A percentile compares a stretch with the other conserved stretches of the same genome.
phyloP scores from a whole-genome alignment of 139 green algal genomes.

The Picochlorum sp. region DNA sequence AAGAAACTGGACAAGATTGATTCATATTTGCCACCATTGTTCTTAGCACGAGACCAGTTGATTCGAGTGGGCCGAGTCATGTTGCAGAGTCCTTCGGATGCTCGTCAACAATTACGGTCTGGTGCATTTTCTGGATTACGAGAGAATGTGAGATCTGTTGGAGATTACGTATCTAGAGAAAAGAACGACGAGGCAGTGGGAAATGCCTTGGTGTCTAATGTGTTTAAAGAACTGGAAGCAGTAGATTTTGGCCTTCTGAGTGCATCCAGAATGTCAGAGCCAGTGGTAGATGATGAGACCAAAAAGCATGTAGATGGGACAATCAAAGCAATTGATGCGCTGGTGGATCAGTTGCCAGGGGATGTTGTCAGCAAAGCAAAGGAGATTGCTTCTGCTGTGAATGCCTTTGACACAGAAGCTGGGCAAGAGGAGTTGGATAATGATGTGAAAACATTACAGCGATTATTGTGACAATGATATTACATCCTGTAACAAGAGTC shows the following conservation, averaged over 20 bases:
- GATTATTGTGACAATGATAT: not conserved
- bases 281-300: constrained; percentile 3
- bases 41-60: constrained; percentile 23
- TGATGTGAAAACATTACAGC: constrained; percentile 4
- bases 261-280: not conserved
- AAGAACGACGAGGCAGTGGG: constrained; percentile 3
- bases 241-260: constrained; percentile 16
- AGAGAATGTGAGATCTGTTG: constrained; percentile 18
- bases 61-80: constrained; percentile 25
- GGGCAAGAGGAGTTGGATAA: not conserved
- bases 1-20: constrained; percentile 29
- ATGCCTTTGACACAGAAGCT: not conserved
- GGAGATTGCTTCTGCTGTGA: not conserved
- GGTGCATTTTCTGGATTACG: constrained; percentile 27
- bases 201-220: constrained; percentile 5
- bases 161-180: constrained; percentile 20
- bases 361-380: constrained; percentile 1
- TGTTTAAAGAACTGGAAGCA: constrained; percentile 24
- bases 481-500: not conserved
- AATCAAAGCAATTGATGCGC: constrained; percentile 18
- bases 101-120: constrained; percentile 18
- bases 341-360: not conserved
- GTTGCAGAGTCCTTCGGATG: constrained; percentile 7
- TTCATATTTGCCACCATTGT: constrained; percentile 25
- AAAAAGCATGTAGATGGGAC: constrained; percentile 5